A percentile compares a stretch with the other conserved stretches of the same genome.
Evolutionary conservation across 495 filamentous ascomycete species (phyloP).

Genomic region (Podospora bellae-mahoneyi): DNA sequence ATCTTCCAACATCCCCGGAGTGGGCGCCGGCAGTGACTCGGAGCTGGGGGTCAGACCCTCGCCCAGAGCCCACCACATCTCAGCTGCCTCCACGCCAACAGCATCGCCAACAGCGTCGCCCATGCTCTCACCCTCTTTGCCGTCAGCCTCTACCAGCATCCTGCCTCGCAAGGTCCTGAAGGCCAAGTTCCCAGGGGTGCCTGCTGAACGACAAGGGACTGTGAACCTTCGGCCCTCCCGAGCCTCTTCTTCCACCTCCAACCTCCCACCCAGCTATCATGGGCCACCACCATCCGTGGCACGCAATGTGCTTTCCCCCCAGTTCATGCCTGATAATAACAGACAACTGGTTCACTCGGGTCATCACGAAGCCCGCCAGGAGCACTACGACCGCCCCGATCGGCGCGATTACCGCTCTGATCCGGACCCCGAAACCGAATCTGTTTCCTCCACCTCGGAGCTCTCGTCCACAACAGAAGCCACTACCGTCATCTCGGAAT

Average conservation of each 20-base stretch:
- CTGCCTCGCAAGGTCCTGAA: slow-evolving; percentile 36
- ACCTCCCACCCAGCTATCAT: slow-evolving; percentile 23
- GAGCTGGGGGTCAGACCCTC: slow-evolving; percentile 16
- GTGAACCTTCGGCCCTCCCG: slow-evolving; percentile 32
- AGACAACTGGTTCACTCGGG: slow-evolving; percentile 7
- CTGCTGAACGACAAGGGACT: slow-evolving; percentile 27
- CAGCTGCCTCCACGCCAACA: slow-evolving; percentile 14
- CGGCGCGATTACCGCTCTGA: slow-evolving; percentile 27
- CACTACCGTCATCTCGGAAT: slow-evolving; percentile 33
- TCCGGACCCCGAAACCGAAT: slow-evolving; percentile 39
- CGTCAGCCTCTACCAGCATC: slow-evolving; percentile 12
- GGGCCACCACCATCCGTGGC: slow-evolving; percentile 18
- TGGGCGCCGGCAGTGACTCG: slow-evolving; percentile 25
- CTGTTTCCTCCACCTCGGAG: slow-evolving; percentile 42
- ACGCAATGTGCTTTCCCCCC: slow-evolving; percentile 23
- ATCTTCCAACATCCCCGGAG: slow-evolving; percentile 31
- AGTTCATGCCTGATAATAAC: slow-evolving; percentile 21
- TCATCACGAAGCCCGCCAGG: slow-evolving; percentile 4
- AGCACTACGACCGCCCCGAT: slow-evolving; percentile 17
- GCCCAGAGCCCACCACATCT: background rate
- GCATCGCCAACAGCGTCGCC: slow-evolving; percentile 4
- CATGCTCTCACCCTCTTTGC: slow-evolving; percentile 4
- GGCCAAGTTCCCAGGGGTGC: slow-evolving; percentile 31
- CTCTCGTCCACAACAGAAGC: slow-evolving; percentile 46
- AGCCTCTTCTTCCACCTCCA: slow-evolving; percentile 17